Evolutionary conservation across 2,329 filamentous ascomycete species (phyloP), one percentile per base, ranked within the genome.

Genomic region (Penicillium sp.): DNA sequence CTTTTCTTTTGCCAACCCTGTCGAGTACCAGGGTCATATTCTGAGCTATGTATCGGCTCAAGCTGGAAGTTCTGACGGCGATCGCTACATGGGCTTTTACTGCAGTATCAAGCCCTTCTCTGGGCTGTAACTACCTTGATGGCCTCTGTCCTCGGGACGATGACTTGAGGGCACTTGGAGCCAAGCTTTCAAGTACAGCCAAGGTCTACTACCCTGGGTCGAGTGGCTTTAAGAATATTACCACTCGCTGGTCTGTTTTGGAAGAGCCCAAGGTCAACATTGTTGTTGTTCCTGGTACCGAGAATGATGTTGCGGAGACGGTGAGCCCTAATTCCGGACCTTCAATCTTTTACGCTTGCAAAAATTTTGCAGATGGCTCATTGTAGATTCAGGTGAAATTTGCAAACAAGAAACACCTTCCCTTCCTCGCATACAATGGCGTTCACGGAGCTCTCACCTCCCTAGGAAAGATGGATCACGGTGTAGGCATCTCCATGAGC

Each of bases 381-480:
- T 15, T 26, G 21, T 42, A 3, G 26, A 38, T 12, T 12, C 23
- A 79, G 76, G 71, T 80, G 39, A 71, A 73, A 64, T 82, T 71
- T 53, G 80, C 81, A 39, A 79, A 78, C 57, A 60, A 70, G 34
- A 65, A 74, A 42, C 59, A 70, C 1, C 51, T 81, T 2, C 79
- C 81, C 0, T 82, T 84, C 55, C 74, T 85, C 2, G 76, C 80
- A 0, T 77, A 72, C 62, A 81, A 79, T 60, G 78, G 79, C 13
- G 74, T 70, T 2, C 82, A 85, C 52, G 82, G 81, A 3, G 70
- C 77, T 3, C 70, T 80, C 42, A 79, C 72, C 38, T 80, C 78
- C 0, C 59, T 83, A 2, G 78, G 76, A 0, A 71, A 66, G 36
- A 78, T 83, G 72, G 59, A 76, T 4, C 65, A 72, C 47, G 81